These are phyloP conservation scores for Schwanniomyces occidentalis DNA, from an alignment of 805 yeast genomes.

Conservation along the genomic window DNA sequence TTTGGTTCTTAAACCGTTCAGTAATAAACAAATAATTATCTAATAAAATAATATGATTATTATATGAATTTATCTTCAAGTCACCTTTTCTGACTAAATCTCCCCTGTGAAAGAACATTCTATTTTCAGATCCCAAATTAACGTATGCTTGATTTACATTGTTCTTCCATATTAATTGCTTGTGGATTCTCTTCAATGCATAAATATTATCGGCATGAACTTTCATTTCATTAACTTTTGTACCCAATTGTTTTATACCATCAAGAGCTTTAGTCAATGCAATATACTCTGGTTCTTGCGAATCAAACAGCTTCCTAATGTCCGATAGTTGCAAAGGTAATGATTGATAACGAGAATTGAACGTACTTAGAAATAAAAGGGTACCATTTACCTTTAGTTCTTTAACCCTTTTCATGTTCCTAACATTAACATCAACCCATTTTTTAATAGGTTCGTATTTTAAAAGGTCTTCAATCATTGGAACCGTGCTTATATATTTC, in stretches of 20 bases:
- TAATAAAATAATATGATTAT: constrained; percentile 55
- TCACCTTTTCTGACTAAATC: constrained; percentile 63
- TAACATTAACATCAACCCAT: constrained; percentile 57
- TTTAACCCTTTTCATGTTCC: constrained; percentile 52
- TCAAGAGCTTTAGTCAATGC: constrained; percentile 53
- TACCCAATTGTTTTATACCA: constrained; percentile 54
- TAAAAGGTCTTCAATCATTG: constrained; percentile 57
- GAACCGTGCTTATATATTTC: constrained; percentile 60
- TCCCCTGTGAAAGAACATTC: constrained; percentile 61
- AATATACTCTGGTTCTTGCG: constrained; percentile 50
- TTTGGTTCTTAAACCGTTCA: constrained; percentile 49
- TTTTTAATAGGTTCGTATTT: constrained; percentile 51
- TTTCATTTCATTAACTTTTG: constrained; percentile 61
- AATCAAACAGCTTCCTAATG: constrained; percentile 46
- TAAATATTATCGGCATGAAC: constrained; percentile 60
- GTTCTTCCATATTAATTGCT: constrained; percentile 54
- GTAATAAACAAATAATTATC: constrained; percentile 73
- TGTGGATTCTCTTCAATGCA: constrained; percentile 53
- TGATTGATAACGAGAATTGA: constrained; percentile 46
- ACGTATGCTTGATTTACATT: constrained; percentile 47
- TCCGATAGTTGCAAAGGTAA: constrained; percentile 64
- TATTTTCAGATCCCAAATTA: constrained; percentile 50
- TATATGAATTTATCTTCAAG: constrained; percentile 56
- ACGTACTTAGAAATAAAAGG: constrained; percentile 40
- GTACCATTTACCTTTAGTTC: constrained; percentile 42